phyloP scores from a whole-genome alignment of 768 basidiomycete genomes.

The Suillus brevipes region DNA sequence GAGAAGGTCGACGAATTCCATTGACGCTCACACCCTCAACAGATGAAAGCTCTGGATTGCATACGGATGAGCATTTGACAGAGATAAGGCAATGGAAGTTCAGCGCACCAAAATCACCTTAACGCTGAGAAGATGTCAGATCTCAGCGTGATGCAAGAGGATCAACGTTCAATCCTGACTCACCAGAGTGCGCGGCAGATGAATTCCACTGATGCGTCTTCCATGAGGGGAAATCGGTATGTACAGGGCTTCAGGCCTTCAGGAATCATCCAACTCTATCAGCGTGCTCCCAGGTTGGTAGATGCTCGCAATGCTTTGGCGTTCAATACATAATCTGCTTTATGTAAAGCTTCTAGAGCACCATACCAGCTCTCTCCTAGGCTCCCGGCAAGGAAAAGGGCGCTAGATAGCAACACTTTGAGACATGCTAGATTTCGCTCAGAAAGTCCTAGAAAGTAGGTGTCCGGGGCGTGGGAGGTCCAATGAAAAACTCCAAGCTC shows the following conservation, averaged over 20 bases:
- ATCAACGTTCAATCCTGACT: too few species aligned
- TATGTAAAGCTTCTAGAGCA: slow-evolving; percentile 88
- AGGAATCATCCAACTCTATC: slow-evolving; percentile 46
- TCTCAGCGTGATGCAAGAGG: too few species aligned
- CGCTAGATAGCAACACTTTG: slow-evolving; percentile 74
- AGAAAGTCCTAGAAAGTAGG: slow-evolving; percentile 68
- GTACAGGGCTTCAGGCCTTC: too few species aligned
- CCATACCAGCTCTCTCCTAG: slow-evolving; percentile 92
- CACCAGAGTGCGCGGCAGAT: too few species aligned
- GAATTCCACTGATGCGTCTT: too few species aligned
- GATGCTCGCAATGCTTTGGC: slow-evolving; percentile 48
- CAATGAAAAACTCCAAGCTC: slow-evolving; percentile 63
- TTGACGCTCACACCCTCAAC: slow-evolving; percentile 38
- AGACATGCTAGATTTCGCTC: slow-evolving; percentile 91
- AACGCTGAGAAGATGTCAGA: too few species aligned
- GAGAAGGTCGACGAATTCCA: slow-evolving; percentile 39
- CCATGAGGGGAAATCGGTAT: too few species aligned
- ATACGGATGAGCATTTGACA: slow-evolving; percentile 75
- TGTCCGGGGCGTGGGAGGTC: slow-evolving; percentile 61
- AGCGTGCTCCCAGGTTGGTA: slow-evolving; percentile 14
- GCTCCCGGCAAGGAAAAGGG: slow-evolving; percentile 79
- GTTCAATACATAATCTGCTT: slow-evolving; percentile 88
- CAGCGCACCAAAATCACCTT: too few species aligned
- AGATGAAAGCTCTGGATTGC: slow-evolving; percentile 56
- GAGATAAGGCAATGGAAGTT: too few species aligned